Base-by-base conservation (phyloP, 2,329 filamentous ascomycete genomes). In the Hortaea werneckii region DNA sequence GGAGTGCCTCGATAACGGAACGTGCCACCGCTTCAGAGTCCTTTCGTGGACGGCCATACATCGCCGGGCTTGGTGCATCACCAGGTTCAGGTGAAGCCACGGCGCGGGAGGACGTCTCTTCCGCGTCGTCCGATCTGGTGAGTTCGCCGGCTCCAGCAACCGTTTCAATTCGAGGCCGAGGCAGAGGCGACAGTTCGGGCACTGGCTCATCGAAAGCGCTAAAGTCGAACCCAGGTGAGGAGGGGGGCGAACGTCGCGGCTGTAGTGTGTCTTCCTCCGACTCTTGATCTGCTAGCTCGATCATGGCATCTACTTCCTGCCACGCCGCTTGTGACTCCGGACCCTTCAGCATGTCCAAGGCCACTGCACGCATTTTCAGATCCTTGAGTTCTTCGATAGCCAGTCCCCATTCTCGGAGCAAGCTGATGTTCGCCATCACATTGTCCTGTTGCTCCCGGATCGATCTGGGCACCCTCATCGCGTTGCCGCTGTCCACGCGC, bases 271-370 rank as follows among this genome's bases (percentile, higher is more conserved):
- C 67, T 48, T 79, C 76, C 27, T 80, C 77, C 40, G 77, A 76
- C 54, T 82, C 78, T 51, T 82, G 72, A 40, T 80, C 80, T 40
- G 86, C 87, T n/a, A 94, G 70, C 30, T 85, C 83, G 60, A 94
- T 92, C 66, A 94, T 89, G 10, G 85, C 85, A 62, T 92, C 85
- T 1, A 87, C 86, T 61, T 92, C 85, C 56, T 80, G 79, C 85
- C 85, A 94, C 40, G 85, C 70, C 9, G 38, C 38, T 70, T 54
- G 68, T 9, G 74, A 72, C 20, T 80, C 74, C 5, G 74, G 61
- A 5, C 83, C 83, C 48, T 76, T 67, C 11, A 79, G 65, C 58
- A 90, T 75, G 37, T 80, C 74, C 59, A 87, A 76, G 39, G 82
- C 76, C 12, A 78, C 76, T 5, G 82, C 86, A 35, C 85, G 78